phyloP scores from a whole-genome alignment of 2,329 filamentous ascomycete genomes.

The Trichophyton benhamiae region DNA sequence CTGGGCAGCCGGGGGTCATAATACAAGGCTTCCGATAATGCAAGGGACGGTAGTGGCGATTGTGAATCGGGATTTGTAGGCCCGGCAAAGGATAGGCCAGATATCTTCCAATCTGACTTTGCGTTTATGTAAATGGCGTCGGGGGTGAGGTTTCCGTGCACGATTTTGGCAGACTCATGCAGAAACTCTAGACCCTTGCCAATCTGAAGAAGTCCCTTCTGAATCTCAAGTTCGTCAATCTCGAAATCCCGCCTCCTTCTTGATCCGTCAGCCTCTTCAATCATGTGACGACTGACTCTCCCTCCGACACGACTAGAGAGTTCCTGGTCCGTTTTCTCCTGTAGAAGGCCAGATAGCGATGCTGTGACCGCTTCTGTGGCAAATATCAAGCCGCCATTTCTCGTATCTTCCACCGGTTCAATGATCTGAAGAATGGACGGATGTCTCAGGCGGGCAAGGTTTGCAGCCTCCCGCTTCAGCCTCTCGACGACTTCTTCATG shows the following conservation, averaged over 20 bases:
- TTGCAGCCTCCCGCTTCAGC: slow-evolving; percentile 81
- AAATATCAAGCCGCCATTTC: slow-evolving; percentile 85
- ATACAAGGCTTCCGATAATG: slow-evolving; percentile 70
- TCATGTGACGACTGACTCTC: slow-evolving; percentile 64
- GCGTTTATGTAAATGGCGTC: slow-evolving; percentile 89
- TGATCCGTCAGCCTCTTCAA: slow-evolving; percentile 64
- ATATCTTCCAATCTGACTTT: slow-evolving; percentile 98
- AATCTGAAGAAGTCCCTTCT: slow-evolving; percentile 87
- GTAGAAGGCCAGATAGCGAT: slow-evolving; percentile 67
- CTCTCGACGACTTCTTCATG: slow-evolving; percentile 86
- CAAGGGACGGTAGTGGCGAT: slow-evolving; percentile 66
- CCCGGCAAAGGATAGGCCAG: slow-evolving; percentile 80
- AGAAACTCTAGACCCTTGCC: slow-evolving; percentile 90
- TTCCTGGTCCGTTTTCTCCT: slow-evolving; percentile 84
- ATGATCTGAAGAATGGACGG: slow-evolving; percentile 85
- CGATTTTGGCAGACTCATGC: slow-evolving; percentile 84
- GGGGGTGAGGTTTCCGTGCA: slow-evolving; percentile 88
- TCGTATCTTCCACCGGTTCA: slow-evolving; percentile 89
- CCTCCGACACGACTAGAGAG: slow-evolving; percentile 54
- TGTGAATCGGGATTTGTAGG: slow-evolving; percentile 65
- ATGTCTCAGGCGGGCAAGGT: slow-evolving; percentile 75
- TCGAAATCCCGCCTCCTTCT: slow-evolving; percentile 68
- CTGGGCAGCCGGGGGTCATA: slow-evolving; percentile 72
- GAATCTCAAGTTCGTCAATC: slow-evolving; percentile 93
- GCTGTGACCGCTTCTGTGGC: slow-evolving; percentile 84